phyloP scores from a whole-genome alignment of 2,329 filamentous ascomycete species.

The Colletotrichum viniferum region DNA sequence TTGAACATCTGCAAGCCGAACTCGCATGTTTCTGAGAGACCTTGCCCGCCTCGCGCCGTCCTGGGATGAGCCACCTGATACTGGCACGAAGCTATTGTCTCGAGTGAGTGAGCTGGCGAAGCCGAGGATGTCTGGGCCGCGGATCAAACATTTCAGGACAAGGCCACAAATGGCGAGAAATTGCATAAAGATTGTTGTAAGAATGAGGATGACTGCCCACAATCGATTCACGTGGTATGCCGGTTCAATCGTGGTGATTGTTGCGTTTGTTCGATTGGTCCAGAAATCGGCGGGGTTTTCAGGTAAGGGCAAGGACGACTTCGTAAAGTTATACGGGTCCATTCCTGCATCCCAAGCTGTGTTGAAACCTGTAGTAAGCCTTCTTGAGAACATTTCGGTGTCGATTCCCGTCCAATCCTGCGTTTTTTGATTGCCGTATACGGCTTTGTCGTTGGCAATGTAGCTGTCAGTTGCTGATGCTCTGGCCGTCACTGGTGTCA shows the following conservation, averaged over 20 bases:
- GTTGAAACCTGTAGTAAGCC: neutral
- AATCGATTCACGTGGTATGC: neutral
- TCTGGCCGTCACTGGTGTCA: no score
- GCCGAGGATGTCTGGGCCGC: neutral
- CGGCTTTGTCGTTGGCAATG: neutral
- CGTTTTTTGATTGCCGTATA: fast-evolving
- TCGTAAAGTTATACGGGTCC: fast-evolving
- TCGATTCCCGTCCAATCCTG: neutral
- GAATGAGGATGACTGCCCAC: neutral
- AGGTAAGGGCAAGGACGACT: fast-evolving
- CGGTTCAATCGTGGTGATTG: neutral
- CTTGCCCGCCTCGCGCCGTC: neutral
- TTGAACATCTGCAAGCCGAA: neutral
- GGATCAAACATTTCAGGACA: neutral
- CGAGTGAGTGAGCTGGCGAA: neutral
- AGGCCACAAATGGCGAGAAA: neutral
- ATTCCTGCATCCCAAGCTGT: neutral
- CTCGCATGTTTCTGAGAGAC: neutral
- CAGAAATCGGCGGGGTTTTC: fast-evolving
- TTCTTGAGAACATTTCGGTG: neutral
- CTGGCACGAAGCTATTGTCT: neutral
- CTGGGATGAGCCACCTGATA: neutral
- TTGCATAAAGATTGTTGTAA: neutral
- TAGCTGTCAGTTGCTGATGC: no score
- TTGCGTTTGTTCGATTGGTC: neutral